Evolutionary conservation across 495 filamentous ascomycete species (phyloP).

Genomic region (Penicillium maclennaniae): DNA sequence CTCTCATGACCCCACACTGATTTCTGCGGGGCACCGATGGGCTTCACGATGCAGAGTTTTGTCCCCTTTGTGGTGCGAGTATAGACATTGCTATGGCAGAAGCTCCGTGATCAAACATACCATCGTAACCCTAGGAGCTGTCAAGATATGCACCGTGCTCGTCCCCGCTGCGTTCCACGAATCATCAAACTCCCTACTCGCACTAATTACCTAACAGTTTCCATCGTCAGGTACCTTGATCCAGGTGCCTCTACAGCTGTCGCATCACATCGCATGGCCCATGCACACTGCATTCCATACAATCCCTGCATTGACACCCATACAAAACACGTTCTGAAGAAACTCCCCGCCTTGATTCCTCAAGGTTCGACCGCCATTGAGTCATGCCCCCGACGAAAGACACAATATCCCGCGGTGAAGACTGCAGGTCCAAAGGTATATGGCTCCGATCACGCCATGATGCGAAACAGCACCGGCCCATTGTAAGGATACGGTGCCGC

Average conservation of each 20-base stretch:
- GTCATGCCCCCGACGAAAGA: constrained; percentile 7
- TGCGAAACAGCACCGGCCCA: not conserved
- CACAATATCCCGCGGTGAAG: constrained; percentile 6
- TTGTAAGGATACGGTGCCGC: not conserved
- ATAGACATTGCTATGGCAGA: not conserved
- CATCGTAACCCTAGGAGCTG: constrained; percentile 19
- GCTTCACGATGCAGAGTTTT: not conserved
- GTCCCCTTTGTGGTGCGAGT: not conserved
- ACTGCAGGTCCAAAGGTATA: too few species aligned
- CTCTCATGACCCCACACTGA: constrained; percentile 19
- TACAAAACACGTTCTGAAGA: constrained; percentile 5
- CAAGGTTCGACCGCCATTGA: constrained; percentile 1
- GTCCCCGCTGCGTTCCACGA: constrained; percentile 18
- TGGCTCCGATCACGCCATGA: constrained; percentile 14
- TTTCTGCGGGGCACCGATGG: constrained; percentile 20
- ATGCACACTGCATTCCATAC: not conserved
- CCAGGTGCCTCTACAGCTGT: constrained; percentile 3
- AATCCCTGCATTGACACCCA: not conserved
- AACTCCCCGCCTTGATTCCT: not conserved
- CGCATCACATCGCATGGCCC: not conserved
- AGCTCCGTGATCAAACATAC: constrained; percentile 5
- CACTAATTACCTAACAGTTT: constrained; percentile 42
- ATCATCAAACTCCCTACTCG: constrained; percentile 20
- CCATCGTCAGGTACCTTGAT: not conserved
- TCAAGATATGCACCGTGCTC: constrained; percentile 29